A percentile compares a stretch with the other conserved stretches of the same genome.
phyloP scores from a whole-genome alignment of 805 yeast species.

The Groenewaldozyma tartarivorans region DNA sequence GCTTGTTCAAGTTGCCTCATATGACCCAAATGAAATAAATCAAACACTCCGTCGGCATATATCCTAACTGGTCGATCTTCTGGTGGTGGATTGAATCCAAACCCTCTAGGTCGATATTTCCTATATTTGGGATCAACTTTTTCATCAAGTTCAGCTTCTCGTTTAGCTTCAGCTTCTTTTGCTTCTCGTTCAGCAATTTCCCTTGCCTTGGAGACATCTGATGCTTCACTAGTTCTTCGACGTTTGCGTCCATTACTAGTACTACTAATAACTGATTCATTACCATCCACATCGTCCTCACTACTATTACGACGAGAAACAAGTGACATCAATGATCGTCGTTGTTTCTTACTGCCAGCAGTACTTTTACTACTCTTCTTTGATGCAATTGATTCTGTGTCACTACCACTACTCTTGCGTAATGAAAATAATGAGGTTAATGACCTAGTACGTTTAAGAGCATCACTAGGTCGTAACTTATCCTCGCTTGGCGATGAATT shows the following conservation, averaged over 20 bases:
- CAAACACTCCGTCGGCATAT: slow-evolving; percentile 99
- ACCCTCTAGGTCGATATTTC: slow-evolving; percentile 75
- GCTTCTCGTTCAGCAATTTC: not conserved
- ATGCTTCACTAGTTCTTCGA: not conserved
- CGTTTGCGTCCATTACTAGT: slow-evolving; percentile 3
- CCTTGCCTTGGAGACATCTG: not conserved
- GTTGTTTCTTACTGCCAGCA: not conserved
- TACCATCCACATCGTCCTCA: slow-evolving; percentile 7
- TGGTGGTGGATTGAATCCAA: slow-evolving; percentile 72
- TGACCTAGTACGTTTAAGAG: slow-evolving; percentile 4
- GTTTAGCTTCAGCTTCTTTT: slow-evolving; percentile 21
- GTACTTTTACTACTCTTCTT: not conserved
- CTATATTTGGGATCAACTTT: slow-evolving; percentile 60
- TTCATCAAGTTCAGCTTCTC: slow-evolving; percentile 54
- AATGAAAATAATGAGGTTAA: slow-evolving; percentile 8
- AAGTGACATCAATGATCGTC: not conserved
- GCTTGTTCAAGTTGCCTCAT: slow-evolving; percentile 98
- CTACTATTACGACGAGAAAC: not conserved
- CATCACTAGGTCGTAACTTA: no score
- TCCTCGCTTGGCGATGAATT: no score
- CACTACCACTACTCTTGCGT: slow-evolving; percentile 4
- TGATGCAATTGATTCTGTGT: not conserved
- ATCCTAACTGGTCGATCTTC: slow-evolving; percentile 76
- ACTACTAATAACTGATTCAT: slow-evolving; percentile 14
- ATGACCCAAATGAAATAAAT: slow-evolving; percentile 91